Conservation (phyloP, 2,329 filamentous ascomycete species). For the Coniochaeta sp. region DNA sequence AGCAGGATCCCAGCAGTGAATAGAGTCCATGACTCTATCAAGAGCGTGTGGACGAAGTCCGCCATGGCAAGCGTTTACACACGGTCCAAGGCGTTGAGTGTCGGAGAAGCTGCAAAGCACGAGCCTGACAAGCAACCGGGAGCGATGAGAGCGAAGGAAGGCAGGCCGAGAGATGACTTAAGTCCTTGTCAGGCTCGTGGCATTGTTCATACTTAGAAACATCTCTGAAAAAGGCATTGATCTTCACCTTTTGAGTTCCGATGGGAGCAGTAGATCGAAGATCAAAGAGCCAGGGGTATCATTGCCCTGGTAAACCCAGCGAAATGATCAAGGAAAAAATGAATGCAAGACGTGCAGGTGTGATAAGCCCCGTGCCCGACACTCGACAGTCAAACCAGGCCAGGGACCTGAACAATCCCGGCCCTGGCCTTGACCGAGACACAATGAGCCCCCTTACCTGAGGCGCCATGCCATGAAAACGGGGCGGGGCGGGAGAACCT, state of each 20-base stretch:
- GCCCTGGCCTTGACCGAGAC: not conserved
- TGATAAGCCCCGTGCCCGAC: not conserved
- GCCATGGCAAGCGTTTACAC: not conserved
- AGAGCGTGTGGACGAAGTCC: constrained; percentile 1
- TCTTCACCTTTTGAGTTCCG: not conserved
- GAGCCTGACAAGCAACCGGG: not conserved
- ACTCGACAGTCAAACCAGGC: not conserved
- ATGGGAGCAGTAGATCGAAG: not conserved
- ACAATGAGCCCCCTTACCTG: not conserved
- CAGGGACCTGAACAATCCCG: not conserved
- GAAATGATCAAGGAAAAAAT: not conserved
- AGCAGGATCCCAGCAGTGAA: constrained; percentile 11
- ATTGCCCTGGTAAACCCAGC: not conserved
- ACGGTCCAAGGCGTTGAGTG: not conserved
- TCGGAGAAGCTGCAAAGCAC: not conserved
- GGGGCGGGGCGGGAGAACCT: not conserved
- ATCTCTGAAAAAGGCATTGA: not conserved
- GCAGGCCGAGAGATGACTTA: not conserved
- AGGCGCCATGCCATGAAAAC: not conserved
- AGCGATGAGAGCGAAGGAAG: not conserved
- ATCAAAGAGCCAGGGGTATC: not conserved
- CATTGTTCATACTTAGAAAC: not conserved
- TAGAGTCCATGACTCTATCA: constrained; percentile 14
- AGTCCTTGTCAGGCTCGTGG: not conserved
- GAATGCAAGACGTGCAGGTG: not conserved